phyloP scores from a whole-genome alignment of 192 early-diverging fungal genomes.

The Backusella mclennaniae region DNA sequence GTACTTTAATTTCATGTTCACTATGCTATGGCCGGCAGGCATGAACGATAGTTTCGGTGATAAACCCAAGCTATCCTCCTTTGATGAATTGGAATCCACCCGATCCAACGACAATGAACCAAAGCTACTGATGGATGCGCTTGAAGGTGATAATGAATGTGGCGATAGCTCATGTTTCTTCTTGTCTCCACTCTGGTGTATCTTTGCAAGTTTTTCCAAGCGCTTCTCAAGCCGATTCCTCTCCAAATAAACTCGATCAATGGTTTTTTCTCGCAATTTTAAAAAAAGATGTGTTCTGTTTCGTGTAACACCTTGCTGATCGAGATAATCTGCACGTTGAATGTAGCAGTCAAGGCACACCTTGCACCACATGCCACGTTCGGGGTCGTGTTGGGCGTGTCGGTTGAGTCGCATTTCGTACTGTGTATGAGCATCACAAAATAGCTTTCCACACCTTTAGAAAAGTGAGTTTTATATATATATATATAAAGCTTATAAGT shows the following conservation, averaged over 20 bases:
- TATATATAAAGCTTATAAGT: no score
- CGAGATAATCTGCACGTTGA: constrained; percentile 37
- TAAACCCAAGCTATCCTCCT: constrained; percentile 15
- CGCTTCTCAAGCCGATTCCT: constrained; percentile 72
- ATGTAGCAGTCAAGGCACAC: constrained; percentile 57
- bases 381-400: constrained; percentile 55
- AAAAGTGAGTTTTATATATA: neutral
- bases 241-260: constrained; percentile 61
- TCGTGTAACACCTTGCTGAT: constrained; percentile 46
- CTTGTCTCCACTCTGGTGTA: constrained; percentile 18
- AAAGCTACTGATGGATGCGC: constrained; percentile 3
- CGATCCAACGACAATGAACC: constrained; percentile 4
- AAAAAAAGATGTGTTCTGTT: constrained; percentile 51
- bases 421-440: constrained; percentile 59
- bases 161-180: neutral
- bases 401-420: constrained; percentile 55
- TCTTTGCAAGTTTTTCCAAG: constrained; percentile 54
- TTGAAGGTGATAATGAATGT: neutral
- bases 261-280: constrained; percentile 46
- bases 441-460: constrained; percentile 47
- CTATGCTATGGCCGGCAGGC: constrained; percentile 13
- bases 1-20: constrained; percentile 26
- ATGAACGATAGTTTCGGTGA: constrained; percentile 6
- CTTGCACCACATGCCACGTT: constrained; percentile 52
- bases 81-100: constrained; percentile 25